Percentiles rank a stretch among this genome's conserved stretches.
These are phyloP conservation scores for Jatropha curcas DNA, from an alignment of 345 rosid species.

Conservation along the genomic window DNA sequence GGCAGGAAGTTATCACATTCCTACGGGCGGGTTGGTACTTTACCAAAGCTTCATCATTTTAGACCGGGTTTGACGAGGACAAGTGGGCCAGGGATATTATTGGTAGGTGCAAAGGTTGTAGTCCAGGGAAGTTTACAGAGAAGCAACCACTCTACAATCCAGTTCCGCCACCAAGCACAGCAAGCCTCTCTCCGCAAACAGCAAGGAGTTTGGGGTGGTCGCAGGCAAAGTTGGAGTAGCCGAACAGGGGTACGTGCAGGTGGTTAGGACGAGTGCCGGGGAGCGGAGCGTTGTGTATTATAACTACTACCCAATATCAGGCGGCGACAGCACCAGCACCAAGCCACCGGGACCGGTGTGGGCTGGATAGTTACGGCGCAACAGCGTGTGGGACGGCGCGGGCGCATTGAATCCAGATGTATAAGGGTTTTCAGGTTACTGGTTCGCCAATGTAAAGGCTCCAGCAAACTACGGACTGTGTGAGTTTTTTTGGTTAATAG, in stretches of 20 bases:
- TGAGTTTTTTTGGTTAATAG: background rate
- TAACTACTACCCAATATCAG: conserved; percentile 40
- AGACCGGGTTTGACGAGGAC: conserved; percentile 38
- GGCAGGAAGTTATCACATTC: conserved; percentile 49
- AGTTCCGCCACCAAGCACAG: conserved; percentile 20
- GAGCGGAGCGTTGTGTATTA: conserved; percentile 58
- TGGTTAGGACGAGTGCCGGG: conserved; percentile 53
- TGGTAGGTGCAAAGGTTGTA: conserved; percentile 47
- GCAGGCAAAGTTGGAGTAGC: conserved; percentile 31
- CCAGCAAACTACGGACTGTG: conserved; percentile 25
- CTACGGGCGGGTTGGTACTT: conserved; percentile 24
- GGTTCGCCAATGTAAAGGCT: conserved; percentile 21
- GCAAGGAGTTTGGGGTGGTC: conserved; percentile 26
- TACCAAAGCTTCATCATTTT: conserved; percentile 33
- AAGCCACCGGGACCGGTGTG: background rate
- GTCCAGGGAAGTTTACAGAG: conserved; percentile 39
- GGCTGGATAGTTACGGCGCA: conserved; percentile 23
- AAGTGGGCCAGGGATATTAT: conserved; percentile 39
- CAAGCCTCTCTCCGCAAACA: conserved; percentile 18
- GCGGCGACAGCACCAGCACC: conserved; percentile 14
- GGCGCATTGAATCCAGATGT: conserved; percentile 45
- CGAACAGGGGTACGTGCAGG: conserved; percentile 40
- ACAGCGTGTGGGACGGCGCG: conserved; percentile 39
- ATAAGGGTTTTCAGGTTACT: conserved; percentile 43
- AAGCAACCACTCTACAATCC: conserved; percentile 38